Evolutionary conservation across 208 protist genomes (phyloP).

Genomic region (Trypanosoma vivax): DNA sequence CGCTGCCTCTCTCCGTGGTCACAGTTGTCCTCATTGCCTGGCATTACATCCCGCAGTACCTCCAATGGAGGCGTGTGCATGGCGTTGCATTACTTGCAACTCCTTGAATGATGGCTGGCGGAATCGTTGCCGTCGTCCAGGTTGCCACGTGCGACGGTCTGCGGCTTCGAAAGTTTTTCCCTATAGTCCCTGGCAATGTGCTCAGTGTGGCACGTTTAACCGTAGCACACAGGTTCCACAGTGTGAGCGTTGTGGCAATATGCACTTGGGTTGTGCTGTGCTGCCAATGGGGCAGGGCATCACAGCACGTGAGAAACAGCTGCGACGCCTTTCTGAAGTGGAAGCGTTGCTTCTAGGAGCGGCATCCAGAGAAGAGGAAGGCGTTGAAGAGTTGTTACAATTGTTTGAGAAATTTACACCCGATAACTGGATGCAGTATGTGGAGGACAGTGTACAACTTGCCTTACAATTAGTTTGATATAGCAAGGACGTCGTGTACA

Average conservation of each 20-base stretch:
- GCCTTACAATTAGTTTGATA: no score
- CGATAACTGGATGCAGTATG: slow-evolving; percentile 5
- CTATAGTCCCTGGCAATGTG: slow-evolving; percentile 51
- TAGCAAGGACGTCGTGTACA: no score
- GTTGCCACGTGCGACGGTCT: slow-evolving; percentile 28
- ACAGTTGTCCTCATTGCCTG: slow-evolving; percentile 33
- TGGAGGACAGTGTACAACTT: slow-evolving; percentile 4
- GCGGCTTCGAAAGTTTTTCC: slow-evolving; percentile 6
- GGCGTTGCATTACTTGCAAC: slow-evolving; percentile 36
- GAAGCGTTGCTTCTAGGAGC: slow-evolving; percentile 12
- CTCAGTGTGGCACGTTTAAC: slow-evolving; percentile 30
- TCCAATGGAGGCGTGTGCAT: slow-evolving; percentile 23
- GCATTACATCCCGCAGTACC: slow-evolving; percentile 34
- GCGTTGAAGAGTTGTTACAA: neutral
- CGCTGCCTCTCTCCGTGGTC: slow-evolving; percentile 5
- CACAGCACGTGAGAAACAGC: neutral
- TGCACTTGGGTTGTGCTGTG: neutral
- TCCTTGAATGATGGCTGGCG: slow-evolving; percentile 33
- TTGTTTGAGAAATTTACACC: neutral
- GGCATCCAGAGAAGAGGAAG: neutral
- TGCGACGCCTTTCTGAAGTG: slow-evolving; percentile 17
- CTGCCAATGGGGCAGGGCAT: neutral
- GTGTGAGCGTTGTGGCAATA: slow-evolving; percentile 31
- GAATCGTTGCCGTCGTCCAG: slow-evolving; percentile 20
- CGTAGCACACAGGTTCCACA: slow-evolving; percentile 20